These are phyloP conservation scores for Agaricus blazei DNA, from an alignment of 768 basidiomycete genomes.

Conservation along the genomic window DNA sequence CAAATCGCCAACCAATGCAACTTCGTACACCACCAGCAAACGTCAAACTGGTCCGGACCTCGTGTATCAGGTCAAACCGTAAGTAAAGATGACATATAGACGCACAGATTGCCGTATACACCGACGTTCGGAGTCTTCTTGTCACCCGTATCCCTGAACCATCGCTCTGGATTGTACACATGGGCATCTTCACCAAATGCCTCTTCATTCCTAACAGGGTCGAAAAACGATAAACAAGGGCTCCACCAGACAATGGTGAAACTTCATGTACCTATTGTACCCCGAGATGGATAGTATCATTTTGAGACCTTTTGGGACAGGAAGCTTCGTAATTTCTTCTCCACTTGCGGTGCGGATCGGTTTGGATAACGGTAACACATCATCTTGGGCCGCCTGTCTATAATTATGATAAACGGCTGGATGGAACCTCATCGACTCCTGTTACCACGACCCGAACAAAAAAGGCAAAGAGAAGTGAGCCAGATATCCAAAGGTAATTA, in stretches of 20 bases:
- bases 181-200: constrained; percentile 46
- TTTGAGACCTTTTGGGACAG: constrained; percentile 45
- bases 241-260: neutral
- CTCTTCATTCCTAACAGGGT: constrained; percentile 27
- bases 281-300: constrained; percentile 45
- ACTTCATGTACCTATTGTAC: constrained; percentile 42
- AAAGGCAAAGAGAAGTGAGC: neutral
- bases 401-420: constrained; percentile 30
- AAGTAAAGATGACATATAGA: neutral
- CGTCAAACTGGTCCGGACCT: constrained; percentile 27
- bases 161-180: constrained; percentile 43
- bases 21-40: constrained; percentile 43
- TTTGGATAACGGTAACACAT: constrained; percentile 51
- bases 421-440: constrained; percentile 45
- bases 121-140: constrained; percentile 39
- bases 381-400: constrained; percentile 42
- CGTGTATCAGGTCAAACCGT: neutral
- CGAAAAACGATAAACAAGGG: neutral
- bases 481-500: neutral
- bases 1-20: constrained; percentile 49
- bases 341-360: constrained; percentile 44
- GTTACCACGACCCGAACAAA: neutral
- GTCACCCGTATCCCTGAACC: constrained; percentile 33
- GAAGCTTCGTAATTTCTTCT: constrained; percentile 37
- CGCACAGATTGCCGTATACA: constrained; percentile 44